Evolutionary conservation across 805 yeast species (phyloP).

Genomic region (Candida nanaspora): DNA sequence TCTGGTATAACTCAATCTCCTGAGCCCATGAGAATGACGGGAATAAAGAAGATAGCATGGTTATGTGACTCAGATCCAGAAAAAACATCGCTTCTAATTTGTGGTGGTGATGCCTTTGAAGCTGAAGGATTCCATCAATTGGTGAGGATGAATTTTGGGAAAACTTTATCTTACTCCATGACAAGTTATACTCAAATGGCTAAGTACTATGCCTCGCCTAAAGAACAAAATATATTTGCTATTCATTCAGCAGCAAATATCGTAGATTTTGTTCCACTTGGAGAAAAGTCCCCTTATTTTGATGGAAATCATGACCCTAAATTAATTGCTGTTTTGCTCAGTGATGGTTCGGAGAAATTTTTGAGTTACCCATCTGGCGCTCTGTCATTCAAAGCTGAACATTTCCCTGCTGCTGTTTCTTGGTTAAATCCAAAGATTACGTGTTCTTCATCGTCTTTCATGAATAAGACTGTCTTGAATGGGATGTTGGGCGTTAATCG

Average conservation of each 20-base stretch:
- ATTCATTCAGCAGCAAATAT: conserved; percentile 39
- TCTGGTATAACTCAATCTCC: conserved; percentile 16
- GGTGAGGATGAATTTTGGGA: conserved; percentile 66
- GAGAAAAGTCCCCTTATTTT: conserved; percentile 66
- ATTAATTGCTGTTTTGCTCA: conserved; percentile 49
- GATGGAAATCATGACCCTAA: conserved; percentile 75
- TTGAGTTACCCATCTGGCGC: conserved; percentile 51
- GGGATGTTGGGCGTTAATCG: conserved; percentile 39
- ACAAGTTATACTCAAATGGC: conserved; percentile 84
- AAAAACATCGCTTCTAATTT: conserved; percentile 61
- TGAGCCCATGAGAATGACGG: conserved; percentile 23
- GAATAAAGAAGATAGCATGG: conserved; percentile 62
- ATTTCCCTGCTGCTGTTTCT: conserved; percentile 76
- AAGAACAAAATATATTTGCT: conserved; percentile 49
- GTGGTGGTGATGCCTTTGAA: conserved; percentile 55
- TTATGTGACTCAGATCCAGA: conserved; percentile 75
- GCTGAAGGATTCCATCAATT: conserved; percentile 36
- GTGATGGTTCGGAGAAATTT: conserved; percentile 59
- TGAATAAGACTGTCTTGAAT: conserved; percentile 22
- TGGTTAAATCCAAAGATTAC: conserved; percentile 74
- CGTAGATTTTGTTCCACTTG: conserved; percentile 44
- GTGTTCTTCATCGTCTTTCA: conserved; percentile 40
- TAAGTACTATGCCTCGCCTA: conserved; percentile 58
- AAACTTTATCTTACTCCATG: conserved; percentile 68
- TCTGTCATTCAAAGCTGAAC: conserved; percentile 41